These are phyloP conservation scores for Eucalyptus erythrocorys DNA, from an alignment of 345 rosid species.

Conservation along the genomic window DNA sequence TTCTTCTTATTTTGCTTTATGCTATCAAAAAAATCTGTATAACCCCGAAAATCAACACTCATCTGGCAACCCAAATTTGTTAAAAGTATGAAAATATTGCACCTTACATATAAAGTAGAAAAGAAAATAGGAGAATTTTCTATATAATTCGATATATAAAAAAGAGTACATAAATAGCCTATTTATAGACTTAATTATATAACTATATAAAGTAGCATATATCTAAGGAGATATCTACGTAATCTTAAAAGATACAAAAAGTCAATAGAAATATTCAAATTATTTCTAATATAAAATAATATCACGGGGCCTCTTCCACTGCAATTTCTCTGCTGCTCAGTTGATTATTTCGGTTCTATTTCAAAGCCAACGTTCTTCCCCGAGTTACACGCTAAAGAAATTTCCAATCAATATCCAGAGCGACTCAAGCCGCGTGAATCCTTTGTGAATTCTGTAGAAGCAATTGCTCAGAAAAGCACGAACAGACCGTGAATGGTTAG, in stretches of 20 bases:
- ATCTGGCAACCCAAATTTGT: background rate
- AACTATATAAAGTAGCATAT: too few relatives aligned
- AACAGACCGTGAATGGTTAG: background rate
- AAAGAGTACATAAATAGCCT: too few relatives aligned
- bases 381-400: background rate
- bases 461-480: background rate
- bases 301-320: background rate
- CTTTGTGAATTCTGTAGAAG: background rate
- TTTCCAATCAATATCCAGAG: background rate
- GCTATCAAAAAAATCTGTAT: background rate
- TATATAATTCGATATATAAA: fast-evolving
- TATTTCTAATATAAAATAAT: too few relatives aligned
- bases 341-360: background rate
- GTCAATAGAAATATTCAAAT: too few relatives aligned
- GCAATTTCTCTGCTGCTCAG: background rate
- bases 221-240: fast-evolving
- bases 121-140: too few relatives aligned
- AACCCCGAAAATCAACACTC: background rate
- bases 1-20: background rate
- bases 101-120: too few relatives aligned
- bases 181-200: too few relatives aligned
- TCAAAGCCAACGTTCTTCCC: fast-evolving
- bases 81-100: background rate
- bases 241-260: too few relatives aligned
- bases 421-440: background rate